Base-by-base conservation (phyloP, 495 filamentous ascomycete genomes). In the Articulospora tetracladia region DNA sequence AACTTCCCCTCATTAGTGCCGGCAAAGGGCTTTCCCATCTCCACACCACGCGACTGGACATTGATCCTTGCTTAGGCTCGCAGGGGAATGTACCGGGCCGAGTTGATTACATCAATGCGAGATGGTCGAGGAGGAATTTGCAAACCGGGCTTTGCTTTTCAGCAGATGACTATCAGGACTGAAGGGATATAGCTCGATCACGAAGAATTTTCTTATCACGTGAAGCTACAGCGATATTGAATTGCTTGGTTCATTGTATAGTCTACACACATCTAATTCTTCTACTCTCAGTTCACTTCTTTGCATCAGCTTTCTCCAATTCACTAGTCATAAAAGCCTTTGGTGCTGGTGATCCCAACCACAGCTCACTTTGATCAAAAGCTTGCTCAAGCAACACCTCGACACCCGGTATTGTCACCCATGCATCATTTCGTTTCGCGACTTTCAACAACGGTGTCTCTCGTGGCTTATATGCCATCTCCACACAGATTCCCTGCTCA, bases 381-480 rank as follows among this genome's bases (percentile, higher is more conserved):
- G 55, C 41, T 27, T 58, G 41, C 20, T 47, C 55, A 4, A 49
- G 27, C 41, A 58, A 36, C 12, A 51, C 55, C 24, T 58, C 41
- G 6, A 58, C 44, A 3, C 55, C 55, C 20, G 25, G 49, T 17
- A 32, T 19, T 11, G 2, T 50, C 23, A 15, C 27, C 55, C 55
- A 58, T 4, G n/a, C 47, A 17, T 46, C 53, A 19, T 27, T 24
- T 10, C 53, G 20, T n/a, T 30, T 39, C 8, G 55, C 55, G 17
- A 51, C 55, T 25, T 58, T 49, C 55, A 58, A 32, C 6, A 58
- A 15, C 11, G 11, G 41, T 19, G 55, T 58, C 13, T 32, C 27
- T 13, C 41, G 32, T 2, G 55, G 55, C 27, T 50, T 48, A 19
- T 58, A 58, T 17, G 55, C 55, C 55, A 58, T 58, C 12, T 58